These are phyloP conservation scores for Oehlia diaphana DNA, from an alignment of 192 early-diverging fungal species.

Conservation along the genomic window DNA sequence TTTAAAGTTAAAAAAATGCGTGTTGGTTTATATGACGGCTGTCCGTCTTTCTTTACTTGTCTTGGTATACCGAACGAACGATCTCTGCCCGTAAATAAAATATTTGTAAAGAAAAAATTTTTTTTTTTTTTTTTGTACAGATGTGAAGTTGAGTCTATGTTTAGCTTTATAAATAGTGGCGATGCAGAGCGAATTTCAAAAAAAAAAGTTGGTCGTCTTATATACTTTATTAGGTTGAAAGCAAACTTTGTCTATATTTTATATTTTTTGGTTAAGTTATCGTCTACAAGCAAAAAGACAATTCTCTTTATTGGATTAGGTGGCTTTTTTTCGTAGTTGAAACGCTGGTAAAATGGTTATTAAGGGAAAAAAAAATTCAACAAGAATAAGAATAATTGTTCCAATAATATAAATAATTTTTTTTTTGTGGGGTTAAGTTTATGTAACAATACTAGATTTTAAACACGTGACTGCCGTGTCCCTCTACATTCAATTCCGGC, in stretches of 20 bases:
- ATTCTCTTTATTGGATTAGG: neutral
- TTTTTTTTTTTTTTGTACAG: neutral
- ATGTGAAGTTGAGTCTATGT: neutral
- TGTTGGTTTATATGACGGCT: neutral
- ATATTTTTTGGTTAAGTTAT: neutral
- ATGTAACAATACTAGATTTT: no score
- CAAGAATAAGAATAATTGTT: neutral
- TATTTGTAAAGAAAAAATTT: neutral
- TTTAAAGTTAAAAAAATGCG: neutral
- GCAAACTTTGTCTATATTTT: neutral
- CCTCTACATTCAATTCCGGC: no score
- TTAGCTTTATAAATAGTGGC: neutral
- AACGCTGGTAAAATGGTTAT: neutral
- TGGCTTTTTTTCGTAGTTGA: neutral
- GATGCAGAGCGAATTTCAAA: neutral
- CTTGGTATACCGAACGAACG: neutral
- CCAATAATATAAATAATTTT: neutral
- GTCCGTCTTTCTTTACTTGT: neutral
- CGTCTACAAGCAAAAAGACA: neutral
- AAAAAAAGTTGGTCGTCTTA: neutral
- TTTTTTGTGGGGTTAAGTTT: no score
- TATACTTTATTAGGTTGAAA: neutral
- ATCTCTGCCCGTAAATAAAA: neutral
- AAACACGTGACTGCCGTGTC: no score
- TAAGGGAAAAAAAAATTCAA: neutral